Percentiles rank a stretch among this genome's conserved stretches.
Conservation (phyloP, 768 basidiomycete genomes). For the Tylopilus sp. region DNA sequence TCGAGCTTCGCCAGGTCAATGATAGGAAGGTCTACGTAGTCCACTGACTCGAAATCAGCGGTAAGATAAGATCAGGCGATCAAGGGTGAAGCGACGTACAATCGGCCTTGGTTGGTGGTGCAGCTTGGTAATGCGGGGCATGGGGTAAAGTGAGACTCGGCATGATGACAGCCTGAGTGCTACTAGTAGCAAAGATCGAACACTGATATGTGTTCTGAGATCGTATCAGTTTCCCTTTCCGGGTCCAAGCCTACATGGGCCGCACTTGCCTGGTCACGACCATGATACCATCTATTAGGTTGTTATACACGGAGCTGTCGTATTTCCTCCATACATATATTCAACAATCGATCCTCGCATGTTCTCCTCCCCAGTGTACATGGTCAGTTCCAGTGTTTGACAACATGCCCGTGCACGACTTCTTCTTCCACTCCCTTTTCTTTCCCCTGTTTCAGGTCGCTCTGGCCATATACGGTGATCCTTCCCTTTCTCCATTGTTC, state of each 20-base stretch:
- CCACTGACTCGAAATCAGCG: slow-evolving; percentile 33
- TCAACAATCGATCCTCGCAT: too few relatives aligned
- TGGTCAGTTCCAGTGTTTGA: slow-evolving; percentile 57
- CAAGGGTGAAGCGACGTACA: slow-evolving; percentile 31
- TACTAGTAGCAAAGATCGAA: too few relatives aligned
- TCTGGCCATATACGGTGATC: slow-evolving; percentile 50
- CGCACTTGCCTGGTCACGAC: too few relatives aligned
- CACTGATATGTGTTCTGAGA: too few relatives aligned
- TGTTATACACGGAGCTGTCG: too few relatives aligned
- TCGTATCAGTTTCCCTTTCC: too few relatives aligned
- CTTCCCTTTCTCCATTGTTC: slow-evolving; percentile 50
- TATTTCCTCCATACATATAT: too few relatives aligned
- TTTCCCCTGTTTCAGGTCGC: slow-evolving; percentile 36
- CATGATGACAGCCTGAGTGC: neutral
- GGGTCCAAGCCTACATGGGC: too few relatives aligned
- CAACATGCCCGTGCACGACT: slow-evolving; percentile 48
- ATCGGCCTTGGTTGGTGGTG: slow-evolving; percentile 33
- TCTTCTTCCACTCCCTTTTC: slow-evolving; percentile 52
- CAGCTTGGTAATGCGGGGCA: slow-evolving; percentile 35
- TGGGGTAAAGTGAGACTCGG: slow-evolving; percentile 19
- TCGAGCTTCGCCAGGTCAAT: slow-evolving; percentile 46
- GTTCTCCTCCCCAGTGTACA: too few relatives aligned
- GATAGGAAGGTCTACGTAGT: slow-evolving; percentile 49
- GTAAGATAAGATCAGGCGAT: neutral
- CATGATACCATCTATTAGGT: too few relatives aligned